Base-by-base conservation (phyloP, 805 yeast genomes). In the Suhomyces sp. region DNA sequence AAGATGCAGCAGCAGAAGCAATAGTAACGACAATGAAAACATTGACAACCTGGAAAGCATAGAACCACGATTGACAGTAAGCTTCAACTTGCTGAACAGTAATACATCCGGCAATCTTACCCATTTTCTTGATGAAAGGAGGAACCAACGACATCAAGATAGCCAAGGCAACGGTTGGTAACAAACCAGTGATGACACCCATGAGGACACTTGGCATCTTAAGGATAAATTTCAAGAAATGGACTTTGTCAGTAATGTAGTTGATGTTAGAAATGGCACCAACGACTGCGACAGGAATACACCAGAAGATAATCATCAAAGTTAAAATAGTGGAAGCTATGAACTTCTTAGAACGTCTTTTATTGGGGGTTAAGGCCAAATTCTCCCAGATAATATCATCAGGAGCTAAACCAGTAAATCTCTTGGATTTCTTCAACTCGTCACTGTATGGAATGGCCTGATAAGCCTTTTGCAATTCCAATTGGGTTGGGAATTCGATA, bases 361-460 rank as follows among this genome's bases (percentile, higher is more conserved):
- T 78, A 55, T 72, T 71, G 66, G 82, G 78, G 9, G 81, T 72
- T 61, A 85, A 69, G 24, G 85, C 76, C 60, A 89, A 71, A 65
- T 89, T 92, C 41, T 77, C 78, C 98, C 98, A 93, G 59, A 87
- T 74, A 45, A 93, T 77, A 61, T 93, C 97, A 41, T 83, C 86
- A 6, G 98, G 97, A 9, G 87, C 74, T 47, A 84, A 73, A 27
- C 90, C 90, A 49, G 83, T 82, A 59, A 73, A 70, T 53, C 82
- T 72, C 54, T 79, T 78, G 64, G 65, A 80, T 57, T 57, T 65
- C 61, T 69, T 77, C 55, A 76, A 73, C 72, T 79, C 63, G 63
- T 73, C 64, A 63, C 78, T 78, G 57, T 78, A 80, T 33, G 86
- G 85, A 57, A 86, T 70, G n/a, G 89, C 85, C 72, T 93, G 98